Evolutionary conservation across 2,329 filamentous ascomycete genomes (phyloP), one percentile per base, ranked within the genome.

Genomic region (Pseudonectria buxi): DNA sequence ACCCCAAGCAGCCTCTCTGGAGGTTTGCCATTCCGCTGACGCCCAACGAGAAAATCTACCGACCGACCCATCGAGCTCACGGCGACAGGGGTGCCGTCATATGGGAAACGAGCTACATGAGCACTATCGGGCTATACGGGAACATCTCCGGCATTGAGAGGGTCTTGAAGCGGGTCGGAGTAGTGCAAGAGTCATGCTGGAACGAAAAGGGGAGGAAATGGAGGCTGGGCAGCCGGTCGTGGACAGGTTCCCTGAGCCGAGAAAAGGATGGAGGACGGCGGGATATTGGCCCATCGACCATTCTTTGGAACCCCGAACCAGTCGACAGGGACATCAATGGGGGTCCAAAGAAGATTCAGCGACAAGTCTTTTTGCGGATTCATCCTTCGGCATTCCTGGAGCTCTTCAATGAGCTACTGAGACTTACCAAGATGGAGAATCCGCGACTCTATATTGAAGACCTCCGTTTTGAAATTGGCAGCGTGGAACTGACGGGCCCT

Each of bases 71-170:
- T 65, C 78, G 89, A 45, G 82, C 86, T 14, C 77, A 80, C 34
- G 79, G 80, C 18, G 72, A 81, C 34, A 77, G 81, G 45, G 89
- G 92, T 5, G 83, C 83, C 14, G 69, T 96, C 28, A 81, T 81
- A 1, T 96, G 90, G 88, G 92, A 98, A 61, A 86, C 79, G 68
- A 96, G 89, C 57, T 98, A 95, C 57, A 83, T 92, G 67, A 85
- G 86, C 48, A 95, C 87, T 2, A 83, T 96, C 45, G 74, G 81
- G 11, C 57, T 96, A 4, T 80, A 82, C 47, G 92, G 89, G 0
- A 64, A 68, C 11, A 65, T 76, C 27, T 60, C 66, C 22, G 81
- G 80, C 35, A 64, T 95, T 27, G 68, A 79, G 36, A 72, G 74
- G 26, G 67, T 90, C 9, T 57, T 96, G 24, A 77, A 68, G 50